Percentiles rank a stretch among this genome's conserved stretches.
Conservation (phyloP, 495 filamentous ascomycete genomes). For the Achaetomiella virescens region DNA sequence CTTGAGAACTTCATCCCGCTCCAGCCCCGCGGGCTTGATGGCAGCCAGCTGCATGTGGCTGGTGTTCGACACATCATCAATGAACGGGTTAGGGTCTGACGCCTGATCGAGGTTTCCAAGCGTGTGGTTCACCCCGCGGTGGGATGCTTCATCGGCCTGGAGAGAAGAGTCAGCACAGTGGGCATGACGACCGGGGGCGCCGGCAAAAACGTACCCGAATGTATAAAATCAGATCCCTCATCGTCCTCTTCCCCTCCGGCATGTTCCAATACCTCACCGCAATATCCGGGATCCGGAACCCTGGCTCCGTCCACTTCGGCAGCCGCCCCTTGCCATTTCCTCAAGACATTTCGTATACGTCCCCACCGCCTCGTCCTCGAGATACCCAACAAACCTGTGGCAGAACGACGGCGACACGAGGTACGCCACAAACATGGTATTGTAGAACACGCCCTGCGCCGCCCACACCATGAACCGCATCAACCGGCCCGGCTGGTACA, state of each 20-base stretch:
- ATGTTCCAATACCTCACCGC: constrained; percentile 89
- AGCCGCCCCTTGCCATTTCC: constrained; percentile 74
- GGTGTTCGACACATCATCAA: constrained; percentile 49
- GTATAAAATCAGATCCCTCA: constrained; percentile 80
- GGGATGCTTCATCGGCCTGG: constrained; percentile 81
- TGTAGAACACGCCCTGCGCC: constrained; percentile 86
- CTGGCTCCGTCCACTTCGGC: constrained; percentile 63
- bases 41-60: constrained; percentile 53
- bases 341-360: constrained; percentile 84
- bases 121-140: constrained; percentile 93
- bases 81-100: constrained; percentile 81
- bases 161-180: neutral
- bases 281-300: constrained; percentile 78
- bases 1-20: constrained; percentile 61
- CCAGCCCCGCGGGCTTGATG: constrained; percentile 65
- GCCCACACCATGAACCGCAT: constrained; percentile 81
- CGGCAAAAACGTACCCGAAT: constrained; percentile 46
- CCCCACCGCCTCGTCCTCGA: constrained; percentile 93
- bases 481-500: constrained; percentile 83
- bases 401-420: constrained; percentile 81
- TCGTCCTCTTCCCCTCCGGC: constrained; percentile 72
- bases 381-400: constrained; percentile 92
- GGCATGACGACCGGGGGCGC: neutral
- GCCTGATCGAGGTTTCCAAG: constrained; percentile 76
- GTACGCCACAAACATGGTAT: constrained; percentile 84